Conservation (phyloP, 179 eudicot species). For the Beta lomatogona region DNA sequence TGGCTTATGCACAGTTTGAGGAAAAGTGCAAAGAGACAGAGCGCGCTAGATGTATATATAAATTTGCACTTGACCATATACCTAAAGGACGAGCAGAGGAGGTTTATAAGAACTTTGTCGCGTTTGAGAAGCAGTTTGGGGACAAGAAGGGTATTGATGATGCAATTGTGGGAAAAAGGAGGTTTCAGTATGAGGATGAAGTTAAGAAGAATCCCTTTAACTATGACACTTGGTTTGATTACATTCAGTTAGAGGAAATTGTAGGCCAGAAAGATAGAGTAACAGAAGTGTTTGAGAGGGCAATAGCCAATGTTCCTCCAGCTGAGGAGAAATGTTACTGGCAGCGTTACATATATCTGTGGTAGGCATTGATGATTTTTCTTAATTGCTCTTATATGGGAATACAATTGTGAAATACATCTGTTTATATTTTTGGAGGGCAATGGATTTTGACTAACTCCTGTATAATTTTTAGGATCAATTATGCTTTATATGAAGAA, state of each 20-base stretch:
- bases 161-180: constrained; percentile 84
- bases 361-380: constrained; percentile 43
- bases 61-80: constrained; percentile 80
- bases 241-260: constrained; percentile 73
- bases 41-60: constrained; percentile 81
- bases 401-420: not conserved
- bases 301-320: constrained; percentile 83
- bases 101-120: constrained; percentile 79
- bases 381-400: not conserved
- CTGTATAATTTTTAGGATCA: constrained; percentile 49
- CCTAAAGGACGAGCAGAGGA: constrained; percentile 89
- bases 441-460: constrained; percentile 11
- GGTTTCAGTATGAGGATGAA: constrained; percentile 88
- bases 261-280: constrained; percentile 57
- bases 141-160: constrained; percentile 81
- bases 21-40: constrained; percentile 80
- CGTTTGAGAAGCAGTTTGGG: constrained; percentile 84
- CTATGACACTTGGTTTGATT: constrained; percentile 86
- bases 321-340: constrained; percentile 89
- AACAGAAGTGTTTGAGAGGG: constrained; percentile 75
- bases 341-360: constrained; percentile 84
- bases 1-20: constrained; percentile 82
- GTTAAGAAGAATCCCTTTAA: constrained; percentile 75
- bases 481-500: constrained; percentile 81
- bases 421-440: not conserved